Conservation (phyloP, 2,329 filamentous ascomycete species). For the Mollisia scopiformis region DNA sequence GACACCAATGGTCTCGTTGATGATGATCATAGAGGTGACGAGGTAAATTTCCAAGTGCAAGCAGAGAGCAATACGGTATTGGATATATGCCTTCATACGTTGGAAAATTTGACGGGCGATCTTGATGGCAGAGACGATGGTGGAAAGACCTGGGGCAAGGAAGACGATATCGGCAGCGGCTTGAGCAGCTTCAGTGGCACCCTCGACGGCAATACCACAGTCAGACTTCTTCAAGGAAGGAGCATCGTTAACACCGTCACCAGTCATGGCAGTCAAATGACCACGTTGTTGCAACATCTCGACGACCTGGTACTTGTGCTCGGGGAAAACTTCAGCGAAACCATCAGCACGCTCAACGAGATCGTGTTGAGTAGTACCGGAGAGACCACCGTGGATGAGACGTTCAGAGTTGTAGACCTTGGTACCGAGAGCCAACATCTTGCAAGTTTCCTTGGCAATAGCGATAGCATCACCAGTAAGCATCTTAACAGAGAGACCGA, state of each 20-base stretch:
- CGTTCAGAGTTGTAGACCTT: conserved; percentile 83
- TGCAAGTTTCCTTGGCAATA: conserved; percentile 81
- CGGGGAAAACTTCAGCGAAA: conserved; percentile 92
- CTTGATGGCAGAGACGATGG: conserved; percentile 91
- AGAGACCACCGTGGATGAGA: conserved; percentile 75
- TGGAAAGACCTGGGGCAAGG: conserved; percentile 86
- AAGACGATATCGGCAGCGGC: conserved; percentile 94
- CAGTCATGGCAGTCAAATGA: conserved; percentile 94
- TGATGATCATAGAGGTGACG: conserved; percentile 77
- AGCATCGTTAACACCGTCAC: conserved; percentile 94
- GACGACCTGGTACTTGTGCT: conserved; percentile 95
- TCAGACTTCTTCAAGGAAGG: conserved; percentile 93
- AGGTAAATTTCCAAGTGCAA: conserved; percentile 87
- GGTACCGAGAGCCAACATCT: conserved; percentile 78
- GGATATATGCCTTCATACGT: conserved; percentile 95
- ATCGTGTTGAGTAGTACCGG: conserved; percentile 74
- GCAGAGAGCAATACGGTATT: conserved; percentile 92
- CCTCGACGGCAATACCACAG: conserved; percentile 93
- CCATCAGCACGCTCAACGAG: conserved; percentile 87
- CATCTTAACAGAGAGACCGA: conserved; percentile 81
- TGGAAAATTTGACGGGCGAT: conserved; percentile 95
- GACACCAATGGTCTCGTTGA: conserved; percentile 74
- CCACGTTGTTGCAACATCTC: conserved; percentile 93
- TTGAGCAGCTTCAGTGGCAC: conserved; percentile 86
- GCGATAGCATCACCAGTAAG: conserved; percentile 80